Percentiles rank a stretch among this genome's conserved stretches.
These are phyloP conservation scores for Mitragyna speciosa DNA, from an alignment of 257 asterid genomes.

Conservation along the genomic window DNA sequence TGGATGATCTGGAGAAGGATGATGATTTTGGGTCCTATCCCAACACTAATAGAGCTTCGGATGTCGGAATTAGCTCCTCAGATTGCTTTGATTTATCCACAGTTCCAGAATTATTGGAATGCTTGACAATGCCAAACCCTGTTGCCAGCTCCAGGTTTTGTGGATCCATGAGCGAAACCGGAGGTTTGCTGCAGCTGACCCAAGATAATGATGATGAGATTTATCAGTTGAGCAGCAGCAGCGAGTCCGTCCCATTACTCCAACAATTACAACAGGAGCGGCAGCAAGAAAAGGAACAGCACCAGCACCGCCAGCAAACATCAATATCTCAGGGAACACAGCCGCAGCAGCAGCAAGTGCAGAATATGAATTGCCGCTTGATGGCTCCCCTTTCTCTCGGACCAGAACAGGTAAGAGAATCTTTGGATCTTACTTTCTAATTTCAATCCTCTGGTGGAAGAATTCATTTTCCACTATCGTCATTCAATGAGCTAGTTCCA, in stretches of 20 bases:
- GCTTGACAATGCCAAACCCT: conserved; percentile 46
- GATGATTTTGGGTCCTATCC: conserved; percentile 33
- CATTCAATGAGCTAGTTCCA: too few species aligned
- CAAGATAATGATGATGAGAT: conserved; percentile 28
- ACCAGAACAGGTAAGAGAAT: conserved; percentile 55
- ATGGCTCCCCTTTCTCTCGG: conserved; percentile 48
- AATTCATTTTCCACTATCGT: too few species aligned
- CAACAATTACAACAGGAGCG: conserved; percentile 66
- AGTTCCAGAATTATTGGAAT: conserved; percentile 58
- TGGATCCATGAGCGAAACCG: conserved; percentile 24
- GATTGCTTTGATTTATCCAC: conserved; percentile 40
- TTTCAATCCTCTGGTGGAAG: too few species aligned
- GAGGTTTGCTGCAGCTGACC: conserved; percentile 21
- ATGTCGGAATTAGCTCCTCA: conserved; percentile 24
- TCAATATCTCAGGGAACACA: conserved; percentile 26
- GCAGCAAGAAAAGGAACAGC: conserved; percentile 50
- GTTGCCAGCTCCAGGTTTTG: conserved; percentile 28
- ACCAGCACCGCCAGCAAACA: conserved; percentile 14
- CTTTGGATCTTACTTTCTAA: too few species aligned
- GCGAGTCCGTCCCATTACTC: conserved; percentile 42
- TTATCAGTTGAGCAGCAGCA: conserved; percentile 29
- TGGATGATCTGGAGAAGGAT: conserved; percentile 47
- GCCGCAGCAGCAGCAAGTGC: conserved; percentile 39
- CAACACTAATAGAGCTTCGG: conserved; percentile 30
- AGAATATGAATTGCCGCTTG: conserved; percentile 40